Evolutionary conservation across 2,329 filamentous ascomycete genomes (phyloP), one percentile per base, ranked within the genome.

Genomic region (Torrubiellomyces zombiae): DNA sequence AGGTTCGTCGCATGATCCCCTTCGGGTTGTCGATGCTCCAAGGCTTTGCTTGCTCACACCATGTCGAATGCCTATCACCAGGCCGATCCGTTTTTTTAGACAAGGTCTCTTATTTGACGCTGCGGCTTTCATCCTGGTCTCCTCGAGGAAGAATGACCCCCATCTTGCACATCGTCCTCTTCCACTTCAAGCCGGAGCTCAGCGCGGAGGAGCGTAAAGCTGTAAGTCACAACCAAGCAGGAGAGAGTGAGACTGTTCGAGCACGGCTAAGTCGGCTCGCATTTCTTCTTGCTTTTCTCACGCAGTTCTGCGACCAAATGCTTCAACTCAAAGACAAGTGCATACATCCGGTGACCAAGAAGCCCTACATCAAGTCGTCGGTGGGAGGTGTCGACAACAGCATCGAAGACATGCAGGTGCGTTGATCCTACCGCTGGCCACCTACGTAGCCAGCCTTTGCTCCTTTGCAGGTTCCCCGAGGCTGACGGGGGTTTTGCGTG

Each of bases 301-400:
- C 9, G 10, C 9, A 38, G 34, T 20, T 29, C 16, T 28, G 25
- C 16, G 28, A 33, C 8, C 18, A 32, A 12, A 40, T 56, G 34
- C 33, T 75, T 6, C 55, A 45, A 0, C 51, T 80, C 3, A 58
- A 59, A 35, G 50, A 66, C 10, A 58, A 55, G 6, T 81, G 75
- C 43, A 19, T 77, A 9, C 70, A 77, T 33, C 69, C 73, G 2
- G 50, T 46, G 3, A 63, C 67, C 1, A 50, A 66, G 13, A 51
- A 61, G 36, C 63, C 64, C 0, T 80, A 79, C 38, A 60, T 80
- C 28, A 62, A 60, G 31, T 58, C 60, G 0, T 54, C 60, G 9
- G 55, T 55, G 4, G 73, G 71, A 2, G 75, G 75, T 1, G 47
- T 48, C 19, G 64, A 79, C 37, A 72, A 65, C 34, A 73, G 63